Evolutionary conservation across 1,284 basidiomycete genomes (phyloP).

Genomic region (Ganoderma lingzhi): DNA sequence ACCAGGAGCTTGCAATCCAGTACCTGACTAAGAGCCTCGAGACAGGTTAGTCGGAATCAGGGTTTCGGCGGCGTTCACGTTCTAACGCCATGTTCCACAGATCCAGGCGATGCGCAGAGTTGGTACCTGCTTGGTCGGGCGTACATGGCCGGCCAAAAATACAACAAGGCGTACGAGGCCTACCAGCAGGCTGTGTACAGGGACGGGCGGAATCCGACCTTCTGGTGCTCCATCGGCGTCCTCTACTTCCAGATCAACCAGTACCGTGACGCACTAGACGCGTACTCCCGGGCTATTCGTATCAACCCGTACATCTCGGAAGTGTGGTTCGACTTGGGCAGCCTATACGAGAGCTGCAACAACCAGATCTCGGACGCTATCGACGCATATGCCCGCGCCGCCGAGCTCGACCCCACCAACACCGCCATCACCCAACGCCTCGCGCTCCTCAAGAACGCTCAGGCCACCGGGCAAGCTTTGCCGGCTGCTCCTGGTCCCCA

Average conservation of each 20-base stretch:
- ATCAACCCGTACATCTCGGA: conserved; percentile 99
- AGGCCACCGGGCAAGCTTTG: conserved; percentile 80
- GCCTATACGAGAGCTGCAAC: conserved; percentile 98
- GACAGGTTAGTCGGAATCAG: conserved; percentile 67
- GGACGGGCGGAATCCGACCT: conserved; percentile 98
- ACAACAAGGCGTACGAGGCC: conserved; percentile 99
- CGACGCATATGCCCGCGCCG: conserved; percentile 94
- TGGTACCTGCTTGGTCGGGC: conserved; percentile 99
- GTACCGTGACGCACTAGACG: conserved; percentile 97
- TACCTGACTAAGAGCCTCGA: conserved; percentile 96
- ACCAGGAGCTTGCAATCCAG: conserved; percentile 93
- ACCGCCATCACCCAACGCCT: conserved; percentile 82
- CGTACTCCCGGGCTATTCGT: conserved; percentile 97
- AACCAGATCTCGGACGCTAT: conserved; percentile 99
- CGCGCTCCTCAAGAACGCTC: conserved; percentile 80
- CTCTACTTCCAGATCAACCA: conserved; percentile 99
- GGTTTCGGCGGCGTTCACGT: neutral
- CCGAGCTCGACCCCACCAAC: conserved; percentile 89
- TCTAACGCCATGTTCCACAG: conserved; percentile 46
- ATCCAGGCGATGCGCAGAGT: conserved; percentile 95
- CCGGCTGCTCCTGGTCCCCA: conserved; percentile 90
- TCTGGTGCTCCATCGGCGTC: conserved; percentile 99
- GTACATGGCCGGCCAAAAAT: conserved; percentile 99
- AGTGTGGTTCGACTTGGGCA: conserved; percentile 99
- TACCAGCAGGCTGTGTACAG: conserved; percentile 99